Evolutionary conservation across 2,329 filamentous ascomycete species (phyloP), one percentile per base, ranked within the genome.

Genomic region (Xylaria sp.): DNA sequence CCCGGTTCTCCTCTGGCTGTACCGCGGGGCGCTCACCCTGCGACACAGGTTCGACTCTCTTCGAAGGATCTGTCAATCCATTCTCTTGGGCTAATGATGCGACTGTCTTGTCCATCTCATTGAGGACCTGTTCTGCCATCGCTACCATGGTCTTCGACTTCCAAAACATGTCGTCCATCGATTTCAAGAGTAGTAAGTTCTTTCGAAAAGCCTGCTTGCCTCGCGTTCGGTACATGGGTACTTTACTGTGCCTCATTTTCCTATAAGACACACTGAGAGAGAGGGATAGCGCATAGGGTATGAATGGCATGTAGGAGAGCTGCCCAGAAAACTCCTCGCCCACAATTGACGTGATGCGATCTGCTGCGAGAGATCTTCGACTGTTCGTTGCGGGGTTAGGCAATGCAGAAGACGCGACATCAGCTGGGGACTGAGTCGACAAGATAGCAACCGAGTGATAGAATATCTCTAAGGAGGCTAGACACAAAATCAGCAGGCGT

Each of bases 391-490:
- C 84, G 28, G 82, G 83, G 15, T 79, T 84, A 57, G 78, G 87
- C 50, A 81, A 82, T 31, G 79, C 81, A 41, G 80, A 82, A 51
- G 80, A 81, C 39, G 78, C 68, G 23, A 80, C 80, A 52, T 83
- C 79, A 12, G 80, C 81, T 12, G 83, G 77, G 3, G 85, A 82
- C n/a, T 89, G 84, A 59, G 87, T 90, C 0, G 88, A 90, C 1
- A 91, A 80, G 9, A 91, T 89, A 44, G 88, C 86, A 7, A 91
- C 86, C 2, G 88, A 87, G 73, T 91, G 88, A 73, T 91, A 91
- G 18, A 91, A 85, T 0, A 87, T 84, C 72, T 91, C 89, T 7
- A 91, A 83, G 0, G 89, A 90, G 8, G 84, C 88, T 89, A 46
- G 5, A 0, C 10, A 25, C 2, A 1, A 28, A n/a, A 65, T 81